Base-by-base conservation (phyloP, 2,329 filamentous ascomycete species). In the Penicillium sp. region DNA sequence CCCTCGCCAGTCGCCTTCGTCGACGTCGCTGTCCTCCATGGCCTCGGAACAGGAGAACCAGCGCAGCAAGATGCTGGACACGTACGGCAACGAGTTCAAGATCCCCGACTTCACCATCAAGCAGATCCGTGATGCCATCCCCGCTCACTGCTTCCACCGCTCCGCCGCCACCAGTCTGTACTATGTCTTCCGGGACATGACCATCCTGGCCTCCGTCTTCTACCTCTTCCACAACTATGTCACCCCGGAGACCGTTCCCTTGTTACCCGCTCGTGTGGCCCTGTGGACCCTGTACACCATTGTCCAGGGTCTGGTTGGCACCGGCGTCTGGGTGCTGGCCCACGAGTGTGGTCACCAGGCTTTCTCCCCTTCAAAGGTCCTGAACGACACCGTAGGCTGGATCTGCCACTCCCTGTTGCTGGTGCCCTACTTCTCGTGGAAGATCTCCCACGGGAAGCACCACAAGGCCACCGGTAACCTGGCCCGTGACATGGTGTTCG, bases 341-440 rank as follows among this genome's bases (percentile, higher is more conserved):
- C 93, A 98, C 72, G 93, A 98, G 39, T 98, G 93, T 65, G 93
- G 93, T 53, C 93, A 98, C 73, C 87, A 93, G 68, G 84, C 93
- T 46, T 97, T 98, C 76, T 97, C 93, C 29, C 75, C 86, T n/a
- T 96, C 87, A 59, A 91, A 87, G 74, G 73, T 81, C 8, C 71
- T 96, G 64, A 97, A 97, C 74, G 89, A 97, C 70, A 80, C 86
- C 17, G 88, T 93, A 43, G 91, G 91, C 60, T 96, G 87, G 87
- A 68, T 95, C 64, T 80, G 87, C 57, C 91, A 97, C 75, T 95
- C 90, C 25, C 69, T 81, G 30, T 81, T 96, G 26, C 77, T 96
- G 41, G 91, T 98, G 33, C 93, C 93, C 15, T 98, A 97, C 76
- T 98, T 96, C 76, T 94, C 88, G 65, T 98, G 93, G 93, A 94